A percentile compares a stretch with the other conserved stretches of the same genome.
These are phyloP conservation scores for Camellia sinensis DNA, from an alignment of 148 eudicot species.

Conservation along the genomic window DNA sequence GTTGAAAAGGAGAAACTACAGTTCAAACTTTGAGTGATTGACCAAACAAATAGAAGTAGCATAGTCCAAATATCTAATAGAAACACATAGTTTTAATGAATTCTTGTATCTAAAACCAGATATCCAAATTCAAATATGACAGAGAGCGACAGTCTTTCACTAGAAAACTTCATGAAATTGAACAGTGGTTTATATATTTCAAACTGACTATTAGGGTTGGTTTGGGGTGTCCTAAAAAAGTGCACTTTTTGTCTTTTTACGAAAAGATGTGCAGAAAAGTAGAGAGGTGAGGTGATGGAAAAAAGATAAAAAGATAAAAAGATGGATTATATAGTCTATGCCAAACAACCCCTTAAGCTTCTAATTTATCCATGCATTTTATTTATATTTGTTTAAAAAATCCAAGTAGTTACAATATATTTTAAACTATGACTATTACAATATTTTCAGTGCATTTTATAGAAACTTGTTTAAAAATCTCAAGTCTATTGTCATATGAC, in stretches of 20 bases:
- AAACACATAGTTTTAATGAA: not conserved
- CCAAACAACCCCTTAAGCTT: too few relatives aligned
- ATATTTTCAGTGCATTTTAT: not conserved
- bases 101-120: not conserved
- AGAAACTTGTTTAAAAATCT: not conserved
- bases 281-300: too few relatives aligned
- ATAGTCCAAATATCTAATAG: not conserved
- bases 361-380: not conserved
- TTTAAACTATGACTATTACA: not conserved
- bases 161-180: not conserved
- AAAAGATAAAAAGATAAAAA: too few relatives aligned
- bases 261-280: too few relatives aligned
- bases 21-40: not conserved
- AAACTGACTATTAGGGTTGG: too few relatives aligned
- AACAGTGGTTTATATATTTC: not conserved
- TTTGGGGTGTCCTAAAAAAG: too few relatives aligned
- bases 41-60: not conserved
- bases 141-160: not conserved
- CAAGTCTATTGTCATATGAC: not conserved
- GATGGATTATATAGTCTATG: too few relatives aligned
- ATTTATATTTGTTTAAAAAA: not conserved
- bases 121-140: not conserved
- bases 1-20: too few relatives aligned
- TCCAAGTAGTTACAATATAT: not conserved
- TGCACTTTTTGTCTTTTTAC: too few relatives aligned